Conservation (phyloP, 75 land plant genomes). For the Selaginella moellendorffii region DNA sequence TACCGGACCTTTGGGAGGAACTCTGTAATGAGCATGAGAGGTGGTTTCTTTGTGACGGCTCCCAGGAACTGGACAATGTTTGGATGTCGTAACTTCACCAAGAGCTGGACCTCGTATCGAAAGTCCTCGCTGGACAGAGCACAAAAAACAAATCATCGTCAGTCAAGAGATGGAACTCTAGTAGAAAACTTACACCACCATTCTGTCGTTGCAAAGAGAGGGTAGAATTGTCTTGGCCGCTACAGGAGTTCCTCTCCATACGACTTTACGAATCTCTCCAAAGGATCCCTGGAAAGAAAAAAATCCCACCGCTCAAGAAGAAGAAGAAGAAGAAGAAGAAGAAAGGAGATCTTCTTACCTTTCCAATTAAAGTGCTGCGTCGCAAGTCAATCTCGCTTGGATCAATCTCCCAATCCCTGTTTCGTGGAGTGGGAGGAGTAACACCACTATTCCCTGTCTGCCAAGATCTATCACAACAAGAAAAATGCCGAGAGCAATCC, state of each 20-base stretch:
- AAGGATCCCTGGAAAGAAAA: constrained; percentile 59
- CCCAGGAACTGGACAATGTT: constrained; percentile 94
- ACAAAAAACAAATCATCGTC: neutral
- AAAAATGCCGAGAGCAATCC: neutral
- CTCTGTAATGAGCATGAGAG: constrained; percentile 81
- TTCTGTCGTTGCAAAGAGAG: constrained; percentile 75
- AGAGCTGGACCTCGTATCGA: constrained; percentile 73
- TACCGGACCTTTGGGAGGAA: constrained; percentile 52
- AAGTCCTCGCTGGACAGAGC: constrained; percentile 63
- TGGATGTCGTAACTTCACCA: constrained; percentile 87
- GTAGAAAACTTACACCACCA: constrained; percentile 49
- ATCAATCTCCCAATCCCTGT: constrained; percentile 83
- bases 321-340: neutral
- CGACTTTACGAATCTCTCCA: constrained; percentile 75
- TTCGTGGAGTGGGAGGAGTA: constrained; percentile 59
- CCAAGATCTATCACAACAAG: constrained; percentile 33
- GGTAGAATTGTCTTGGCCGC: constrained; percentile 90
- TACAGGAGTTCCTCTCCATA: constrained; percentile 93
- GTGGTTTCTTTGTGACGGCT: constrained; percentile 72
- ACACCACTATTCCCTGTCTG: constrained; percentile 41
- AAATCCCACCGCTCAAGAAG: neutral
- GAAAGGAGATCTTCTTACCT: constrained; percentile 29
- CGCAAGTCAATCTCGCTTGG: constrained; percentile 71
- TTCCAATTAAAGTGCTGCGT: constrained; percentile 49
- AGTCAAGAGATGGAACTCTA: neutral